A percentile compares a stretch with the other conserved stretches of the same genome.
These are phyloP conservation scores for Rhizophora mangle DNA, from an alignment of 345 rosid species.

Conservation along the genomic window DNA sequence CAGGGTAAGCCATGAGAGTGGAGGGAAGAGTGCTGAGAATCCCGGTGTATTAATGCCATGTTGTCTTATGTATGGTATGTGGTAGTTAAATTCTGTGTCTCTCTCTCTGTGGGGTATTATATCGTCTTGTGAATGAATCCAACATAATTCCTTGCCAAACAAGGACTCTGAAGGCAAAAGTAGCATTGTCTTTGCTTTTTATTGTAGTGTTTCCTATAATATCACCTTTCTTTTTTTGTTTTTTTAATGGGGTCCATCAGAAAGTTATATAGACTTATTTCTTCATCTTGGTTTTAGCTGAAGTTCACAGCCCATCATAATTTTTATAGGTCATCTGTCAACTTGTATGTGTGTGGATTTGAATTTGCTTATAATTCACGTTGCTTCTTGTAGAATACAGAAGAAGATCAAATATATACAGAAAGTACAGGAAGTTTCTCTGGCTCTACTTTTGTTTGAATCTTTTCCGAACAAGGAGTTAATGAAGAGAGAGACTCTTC, in stretches of 20 bases:
- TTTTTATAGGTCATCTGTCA: neutral
- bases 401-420: neutral
- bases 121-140: too few relatives aligned
- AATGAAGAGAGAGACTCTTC: neutral
- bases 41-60: too few relatives aligned
- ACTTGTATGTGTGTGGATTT: neutral
- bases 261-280: neutral
- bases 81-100: too few relatives aligned
- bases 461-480: neutral
- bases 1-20: too few relatives aligned
- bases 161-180: too few relatives aligned
- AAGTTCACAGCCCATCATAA: too few relatives aligned
- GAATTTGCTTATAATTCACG: slow-evolving; percentile 2
- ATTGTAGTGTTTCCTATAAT: neutral
- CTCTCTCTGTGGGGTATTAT: too few relatives aligned
- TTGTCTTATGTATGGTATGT: too few relatives aligned
- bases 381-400: slow-evolving; percentile 11
- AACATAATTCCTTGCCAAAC: too few relatives aligned
- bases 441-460: neutral
- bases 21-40: too few relatives aligned
- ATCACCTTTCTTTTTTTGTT: too few relatives aligned
- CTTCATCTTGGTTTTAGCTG: neutral
- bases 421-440: neutral
- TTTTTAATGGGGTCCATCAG: too few relatives aligned
- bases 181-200: neutral